These are phyloP conservation scores for Dactylis glomerata DNA, from an alignment of 176 grass and related monocot species.

Conservation along the genomic window DNA sequence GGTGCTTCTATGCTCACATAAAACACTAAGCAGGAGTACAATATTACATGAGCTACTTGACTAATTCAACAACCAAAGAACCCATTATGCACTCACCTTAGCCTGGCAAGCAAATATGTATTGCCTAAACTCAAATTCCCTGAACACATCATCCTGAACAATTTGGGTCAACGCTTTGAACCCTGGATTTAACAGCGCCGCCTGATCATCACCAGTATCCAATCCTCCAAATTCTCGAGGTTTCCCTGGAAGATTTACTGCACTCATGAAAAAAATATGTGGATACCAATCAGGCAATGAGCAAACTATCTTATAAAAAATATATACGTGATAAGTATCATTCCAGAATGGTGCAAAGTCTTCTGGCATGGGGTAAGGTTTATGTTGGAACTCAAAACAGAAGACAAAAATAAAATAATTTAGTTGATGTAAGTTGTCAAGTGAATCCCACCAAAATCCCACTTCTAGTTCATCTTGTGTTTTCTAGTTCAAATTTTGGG, in stretches of 20 bases:
- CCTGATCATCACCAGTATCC: constrained; percentile 91
- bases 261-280: constrained; percentile 33
- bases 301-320: constrained; percentile 8
- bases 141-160: constrained; percentile 84
- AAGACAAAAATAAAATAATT: not conserved
- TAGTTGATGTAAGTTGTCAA: not conserved
- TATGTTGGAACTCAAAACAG: not conserved
- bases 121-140: constrained; percentile 99
- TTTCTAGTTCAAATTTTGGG: too few relatives aligned
- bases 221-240: constrained; percentile 94
- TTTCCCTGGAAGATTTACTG: constrained; percentile 75
- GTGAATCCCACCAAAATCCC: too few relatives aligned
- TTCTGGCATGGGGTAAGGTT: not conserved
- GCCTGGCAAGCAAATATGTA: constrained; percentile 99
- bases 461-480: too few relatives aligned
- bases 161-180: constrained; percentile 88
- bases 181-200: constrained; percentile 82
- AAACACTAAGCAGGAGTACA: constrained; percentile 16
- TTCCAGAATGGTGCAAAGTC: not conserved
- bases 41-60: constrained; percentile 16
- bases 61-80: constrained; percentile 13
- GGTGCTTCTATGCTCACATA: not conserved
- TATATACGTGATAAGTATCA: constrained; percentile 8
- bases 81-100: constrained; percentile 61
- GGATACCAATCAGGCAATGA: constrained; percentile 13